Evolutionary conservation across 441 rosid species (phyloP).

Genomic region (Gossypium aridum): DNA sequence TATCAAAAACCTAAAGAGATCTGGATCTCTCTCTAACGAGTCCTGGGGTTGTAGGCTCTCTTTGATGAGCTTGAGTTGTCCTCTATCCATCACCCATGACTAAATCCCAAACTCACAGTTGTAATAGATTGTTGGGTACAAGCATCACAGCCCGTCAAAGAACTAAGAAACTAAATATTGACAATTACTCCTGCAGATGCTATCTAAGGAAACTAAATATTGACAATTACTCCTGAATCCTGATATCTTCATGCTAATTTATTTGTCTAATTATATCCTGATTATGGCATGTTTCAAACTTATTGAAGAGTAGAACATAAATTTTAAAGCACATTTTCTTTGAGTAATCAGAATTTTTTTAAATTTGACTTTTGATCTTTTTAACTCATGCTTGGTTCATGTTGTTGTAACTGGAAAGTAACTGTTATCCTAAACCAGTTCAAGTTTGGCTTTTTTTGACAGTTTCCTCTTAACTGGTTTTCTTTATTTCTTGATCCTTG

Average conservation of each 20-base stretch:
- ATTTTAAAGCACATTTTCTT: neutral
- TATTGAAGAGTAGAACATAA: slow-evolving; percentile 1
- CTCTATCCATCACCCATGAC: no score
- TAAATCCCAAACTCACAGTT: no score
- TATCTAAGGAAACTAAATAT: neutral
- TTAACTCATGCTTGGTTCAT: neutral
- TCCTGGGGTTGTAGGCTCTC: no score
- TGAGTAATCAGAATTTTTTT: neutral
- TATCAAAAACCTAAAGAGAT: no score
- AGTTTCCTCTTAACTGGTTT: neutral
- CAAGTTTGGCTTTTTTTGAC: neutral
- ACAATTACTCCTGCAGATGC: neutral
- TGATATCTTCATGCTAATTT: neutral
- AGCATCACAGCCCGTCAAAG: neutral
- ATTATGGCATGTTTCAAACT: neutral
- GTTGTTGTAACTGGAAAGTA: neutral
- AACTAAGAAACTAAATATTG: neutral
- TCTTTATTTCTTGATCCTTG: neutral
- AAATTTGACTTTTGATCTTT: neutral
- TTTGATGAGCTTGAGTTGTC: no score
- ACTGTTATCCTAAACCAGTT: neutral
- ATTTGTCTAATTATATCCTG: neutral
- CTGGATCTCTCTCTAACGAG: no score
- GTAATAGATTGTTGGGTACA: neutral
- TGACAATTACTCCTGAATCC: neutral